Conservation (phyloP, 2,329 filamentous ascomycete species). For the Sporothrix inflata region DNA sequence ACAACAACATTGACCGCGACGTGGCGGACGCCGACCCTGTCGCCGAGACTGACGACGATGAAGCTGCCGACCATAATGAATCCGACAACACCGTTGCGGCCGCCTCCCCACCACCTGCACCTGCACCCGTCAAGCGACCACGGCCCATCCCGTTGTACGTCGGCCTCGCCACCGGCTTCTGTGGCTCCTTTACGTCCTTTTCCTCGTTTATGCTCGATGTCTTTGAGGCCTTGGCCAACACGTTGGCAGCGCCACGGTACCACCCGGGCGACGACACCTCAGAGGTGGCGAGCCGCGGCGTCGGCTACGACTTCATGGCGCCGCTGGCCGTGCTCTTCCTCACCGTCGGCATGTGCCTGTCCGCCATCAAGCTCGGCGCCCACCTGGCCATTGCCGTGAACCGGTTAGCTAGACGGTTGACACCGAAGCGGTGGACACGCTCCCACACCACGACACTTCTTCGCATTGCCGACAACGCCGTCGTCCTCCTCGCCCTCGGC, state of each 20-base stretch:
- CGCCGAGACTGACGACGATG: not conserved
- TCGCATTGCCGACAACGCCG: constrained; percentile 64
- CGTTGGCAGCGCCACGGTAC: not conserved
- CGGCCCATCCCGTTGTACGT: constrained; percentile 72
- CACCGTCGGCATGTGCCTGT: constrained; percentile 71
- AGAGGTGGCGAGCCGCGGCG: constrained; percentile 55
- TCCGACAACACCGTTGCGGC: not conserved
- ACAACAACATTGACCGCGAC: not conserved
- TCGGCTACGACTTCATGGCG: constrained; percentile 83
- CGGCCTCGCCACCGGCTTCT: constrained; percentile 72
- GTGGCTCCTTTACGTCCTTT: constrained; percentile 72
- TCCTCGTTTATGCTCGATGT: constrained; percentile 69
- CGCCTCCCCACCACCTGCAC: not conserved
- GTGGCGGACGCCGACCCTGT: constrained; percentile 45
- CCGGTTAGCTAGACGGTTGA: constrained; percentile 61
- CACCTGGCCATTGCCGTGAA: constrained; percentile 71
- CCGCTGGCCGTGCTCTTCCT: constrained; percentile 73
- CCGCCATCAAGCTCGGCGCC: constrained; percentile 70
- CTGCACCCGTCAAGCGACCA: not conserved
- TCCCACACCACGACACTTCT: constrained; percentile 42
- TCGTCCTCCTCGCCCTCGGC: constrained; percentile 68
- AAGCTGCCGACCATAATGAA: not conserved
- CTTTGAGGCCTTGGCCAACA: constrained; percentile 73
- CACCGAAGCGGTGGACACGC: constrained; percentile 37
- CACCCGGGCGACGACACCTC: constrained; percentile 47